A percentile compares a stretch with the other conserved stretches of the same genome.
Conservation (phyloP, 192 early-diverging fungal genomes). For the Mortierella alpina region DNA sequence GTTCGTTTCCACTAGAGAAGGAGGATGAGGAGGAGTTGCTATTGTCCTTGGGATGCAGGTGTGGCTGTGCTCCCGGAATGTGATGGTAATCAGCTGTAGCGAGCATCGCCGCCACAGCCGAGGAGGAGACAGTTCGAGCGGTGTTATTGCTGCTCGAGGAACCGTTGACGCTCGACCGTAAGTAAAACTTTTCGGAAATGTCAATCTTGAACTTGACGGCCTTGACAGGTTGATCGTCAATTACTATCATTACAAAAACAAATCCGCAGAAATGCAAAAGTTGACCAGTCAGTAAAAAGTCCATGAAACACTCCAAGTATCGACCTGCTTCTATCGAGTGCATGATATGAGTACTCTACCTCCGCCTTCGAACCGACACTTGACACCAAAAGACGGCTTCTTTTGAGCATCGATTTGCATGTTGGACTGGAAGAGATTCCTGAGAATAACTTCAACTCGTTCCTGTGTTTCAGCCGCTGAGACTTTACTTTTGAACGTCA, state of each 20-base stretch:
- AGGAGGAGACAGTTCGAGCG: conserved; percentile 15
- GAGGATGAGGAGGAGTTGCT: conserved; percentile 18
- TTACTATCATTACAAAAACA: conserved; percentile 7
- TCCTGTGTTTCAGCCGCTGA: conserved; percentile 35
- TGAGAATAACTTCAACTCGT: conserved; percentile 29
- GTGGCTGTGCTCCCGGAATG: background rate
- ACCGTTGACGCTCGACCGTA: background rate
- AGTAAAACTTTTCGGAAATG: conserved; percentile 29
- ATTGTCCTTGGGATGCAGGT: background rate
- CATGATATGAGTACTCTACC: conserved; percentile 3
- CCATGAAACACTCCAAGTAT: background rate
- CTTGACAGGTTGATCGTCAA: conserved; percentile 31
- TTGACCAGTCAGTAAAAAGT: background rate
- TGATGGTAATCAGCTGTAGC: conserved; percentile 13
- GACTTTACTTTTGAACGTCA: conserved; percentile 29
- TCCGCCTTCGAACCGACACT: conserved; percentile 41
- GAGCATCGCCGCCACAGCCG: conserved; percentile 29
- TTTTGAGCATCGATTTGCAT: conserved; percentile 18
- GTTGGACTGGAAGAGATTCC: conserved; percentile 18
- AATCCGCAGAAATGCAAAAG: too few relatives aligned
- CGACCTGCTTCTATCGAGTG: background rate
- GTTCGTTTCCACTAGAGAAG: background rate
- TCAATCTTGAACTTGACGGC: conserved; percentile 50
- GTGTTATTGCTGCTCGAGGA: background rate
- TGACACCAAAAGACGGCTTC: conserved; percentile 28